These are phyloP conservation scores for Coleophoma eucalyptorum DNA, from an alignment of 2,329 filamentous ascomycete genomes.

Conservation along the genomic window DNA sequence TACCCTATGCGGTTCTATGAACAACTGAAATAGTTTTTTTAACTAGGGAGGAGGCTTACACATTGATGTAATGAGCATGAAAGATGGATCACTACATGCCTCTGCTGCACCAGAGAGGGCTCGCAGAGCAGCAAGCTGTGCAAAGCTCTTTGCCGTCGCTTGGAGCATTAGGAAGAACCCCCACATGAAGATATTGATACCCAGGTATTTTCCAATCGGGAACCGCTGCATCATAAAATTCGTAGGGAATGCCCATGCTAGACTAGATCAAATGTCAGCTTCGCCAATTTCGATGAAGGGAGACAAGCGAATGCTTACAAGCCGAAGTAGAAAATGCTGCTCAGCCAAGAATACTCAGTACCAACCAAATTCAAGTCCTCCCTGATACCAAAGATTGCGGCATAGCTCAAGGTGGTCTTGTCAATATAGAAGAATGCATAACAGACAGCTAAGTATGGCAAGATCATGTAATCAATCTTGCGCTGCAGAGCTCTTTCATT, in stretches of 20 bases:
- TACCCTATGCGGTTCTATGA: constrained; percentile 33
- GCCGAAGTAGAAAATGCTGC: constrained; percentile 46
- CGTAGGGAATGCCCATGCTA: constrained; percentile 47
- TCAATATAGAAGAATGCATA: constrained; percentile 40
- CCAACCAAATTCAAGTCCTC: constrained; percentile 49
- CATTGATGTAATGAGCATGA: constrained; percentile 63
- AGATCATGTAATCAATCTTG: constrained; percentile 56
- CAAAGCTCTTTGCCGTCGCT: constrained; percentile 46
- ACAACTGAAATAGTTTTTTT: no score
- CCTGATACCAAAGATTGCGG: constrained; percentile 52
- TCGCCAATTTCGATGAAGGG: neutral
- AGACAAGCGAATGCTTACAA: constrained; percentile 36
- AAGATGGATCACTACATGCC: constrained; percentile 48
- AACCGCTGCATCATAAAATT: constrained; percentile 49
- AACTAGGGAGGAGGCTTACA: neutral
- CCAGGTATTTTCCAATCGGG: constrained; percentile 50
- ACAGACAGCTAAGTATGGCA: constrained; percentile 51
- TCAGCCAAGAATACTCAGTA: constrained; percentile 46
- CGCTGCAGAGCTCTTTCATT: constrained; percentile 44
- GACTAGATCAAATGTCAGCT: neutral
- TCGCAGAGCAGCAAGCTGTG: constrained; percentile 44
- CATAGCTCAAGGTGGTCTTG: constrained; percentile 47
- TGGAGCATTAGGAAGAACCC: constrained; percentile 47
- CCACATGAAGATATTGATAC: constrained; percentile 47
- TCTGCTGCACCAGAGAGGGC: constrained; percentile 51